Evolutionary conservation across 1,284 basidiomycete genomes (phyloP), one percentile per base, ranked within the genome.

Genomic region (Microbotryum violaceum): DNA sequence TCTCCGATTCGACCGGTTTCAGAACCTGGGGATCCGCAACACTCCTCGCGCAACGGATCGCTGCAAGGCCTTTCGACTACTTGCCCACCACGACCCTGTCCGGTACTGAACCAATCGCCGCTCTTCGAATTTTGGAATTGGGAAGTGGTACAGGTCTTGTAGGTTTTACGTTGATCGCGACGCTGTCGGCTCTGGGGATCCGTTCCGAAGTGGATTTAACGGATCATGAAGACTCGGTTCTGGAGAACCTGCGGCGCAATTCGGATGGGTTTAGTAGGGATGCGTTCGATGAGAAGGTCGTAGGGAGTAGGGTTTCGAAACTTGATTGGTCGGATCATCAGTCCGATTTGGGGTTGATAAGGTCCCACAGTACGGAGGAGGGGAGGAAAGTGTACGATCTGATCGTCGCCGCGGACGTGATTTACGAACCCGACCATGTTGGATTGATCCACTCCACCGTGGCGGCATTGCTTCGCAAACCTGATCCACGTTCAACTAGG

Each of bases 181-280:
- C 54, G 1, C 54, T 65, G 3, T 25, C 31, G 20, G 9, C 20
- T 7, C 5, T 31, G 14, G n/a, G 25, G 9, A 2, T 7, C n/a
- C 18, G 8, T 16, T 42, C 46, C 8, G 6, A 1, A 14, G 54
- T 67, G 10, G 31, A 25, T n/a, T 56, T 69, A 44, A 89, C 88
- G 4, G 91, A 94, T 75, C 87, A 85, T 74, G 84, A 89, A 67
- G 82, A 85, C 0, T 77, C 81, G 8, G 88, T 90, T 0, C 77
- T 96, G 31, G 76, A 77, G 27, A 94, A 94, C 74, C 81, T 94
- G 12, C 75, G 76, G 9, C 72, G 76, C 29, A 94, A 93, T 74
- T 79, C 89, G 56, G 72, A 75, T 1, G 69, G 16, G 37, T 18
- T 42, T 4, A 9, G 37, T 42, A 9, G 16, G 37, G 14, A 12